A percentile compares a stretch with the other conserved stretches of the same genome.
Conservation (phyloP, 305 asterid species). For the Fraxinus ornus region DNA sequence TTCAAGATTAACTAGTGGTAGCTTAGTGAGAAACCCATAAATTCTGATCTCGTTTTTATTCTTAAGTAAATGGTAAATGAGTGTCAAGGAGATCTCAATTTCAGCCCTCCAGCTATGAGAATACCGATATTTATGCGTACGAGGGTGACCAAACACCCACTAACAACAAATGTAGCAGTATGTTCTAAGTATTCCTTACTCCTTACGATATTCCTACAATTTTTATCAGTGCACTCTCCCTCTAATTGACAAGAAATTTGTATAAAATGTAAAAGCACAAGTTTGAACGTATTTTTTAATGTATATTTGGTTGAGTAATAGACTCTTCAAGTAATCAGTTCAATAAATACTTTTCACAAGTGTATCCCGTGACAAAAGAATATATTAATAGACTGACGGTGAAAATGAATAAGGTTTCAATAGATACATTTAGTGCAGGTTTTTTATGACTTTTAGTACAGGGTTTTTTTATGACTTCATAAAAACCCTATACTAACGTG, state of each 20-base stretch:
- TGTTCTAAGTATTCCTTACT: background rate
- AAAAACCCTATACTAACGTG: background rate
- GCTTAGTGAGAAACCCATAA: background rate
- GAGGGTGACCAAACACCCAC: background rate
- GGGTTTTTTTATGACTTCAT: background rate
- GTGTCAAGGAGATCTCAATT: background rate
- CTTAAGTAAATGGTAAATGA: background rate
- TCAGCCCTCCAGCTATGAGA: background rate
- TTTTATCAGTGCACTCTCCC: background rate
- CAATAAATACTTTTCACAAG: background rate
- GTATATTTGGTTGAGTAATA: background rate
- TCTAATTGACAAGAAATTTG: background rate
- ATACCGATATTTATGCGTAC: background rate
- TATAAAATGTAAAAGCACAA: background rate
- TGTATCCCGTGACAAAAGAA: background rate
- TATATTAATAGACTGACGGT: background rate
- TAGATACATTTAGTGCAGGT: background rate
- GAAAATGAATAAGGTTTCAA: background rate
- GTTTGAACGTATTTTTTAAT: background rate
- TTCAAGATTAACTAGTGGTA: background rate
- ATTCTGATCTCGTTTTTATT: background rate
- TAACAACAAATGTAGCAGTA: background rate
- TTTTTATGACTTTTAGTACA: background rate
- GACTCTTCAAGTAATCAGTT: background rate
- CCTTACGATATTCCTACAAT: background rate